phyloP scores from a whole-genome alignment of 345 rosid genomes.

The Odontarrhena argentea region DNA sequence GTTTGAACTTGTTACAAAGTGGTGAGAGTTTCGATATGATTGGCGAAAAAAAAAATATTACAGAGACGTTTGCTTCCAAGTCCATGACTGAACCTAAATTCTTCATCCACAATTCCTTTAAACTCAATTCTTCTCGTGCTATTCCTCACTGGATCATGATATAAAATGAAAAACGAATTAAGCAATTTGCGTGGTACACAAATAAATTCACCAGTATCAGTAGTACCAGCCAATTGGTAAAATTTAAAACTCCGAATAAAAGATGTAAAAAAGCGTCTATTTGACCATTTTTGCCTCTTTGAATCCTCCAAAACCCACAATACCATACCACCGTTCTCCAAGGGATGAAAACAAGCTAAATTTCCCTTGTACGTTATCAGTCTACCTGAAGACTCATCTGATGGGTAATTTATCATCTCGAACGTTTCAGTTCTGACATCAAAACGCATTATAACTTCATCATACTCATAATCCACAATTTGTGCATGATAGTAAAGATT shows the following conservation, averaged over 20 bases:
- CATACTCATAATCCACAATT: no score
- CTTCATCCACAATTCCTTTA: neutral
- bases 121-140: neutral
- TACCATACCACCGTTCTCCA: neutral
- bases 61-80: neutral
- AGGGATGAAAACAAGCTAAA: neutral
- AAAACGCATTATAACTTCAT: neutral
- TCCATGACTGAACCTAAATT: slow-evolving; percentile 6
- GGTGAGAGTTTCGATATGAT: slow-evolving; percentile 8
- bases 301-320: slow-evolving; percentile 21
- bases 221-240: neutral
- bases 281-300: neutral
- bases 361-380: neutral
- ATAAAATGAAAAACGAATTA: neutral
- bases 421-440: slow-evolving; percentile 14
- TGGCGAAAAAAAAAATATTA: neutral
- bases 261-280: neutral
- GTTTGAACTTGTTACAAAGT: neutral
- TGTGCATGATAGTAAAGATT: neutral
- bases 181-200: neutral
- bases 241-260: neutral
- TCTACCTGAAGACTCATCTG: neutral
- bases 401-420: neutral
- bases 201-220: slow-evolving; percentile 16
- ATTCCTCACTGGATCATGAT: neutral